Evolutionary conservation across 495 filamentous ascomycete genomes (phyloP).

Genomic region (Xylaria castorea): DNA sequence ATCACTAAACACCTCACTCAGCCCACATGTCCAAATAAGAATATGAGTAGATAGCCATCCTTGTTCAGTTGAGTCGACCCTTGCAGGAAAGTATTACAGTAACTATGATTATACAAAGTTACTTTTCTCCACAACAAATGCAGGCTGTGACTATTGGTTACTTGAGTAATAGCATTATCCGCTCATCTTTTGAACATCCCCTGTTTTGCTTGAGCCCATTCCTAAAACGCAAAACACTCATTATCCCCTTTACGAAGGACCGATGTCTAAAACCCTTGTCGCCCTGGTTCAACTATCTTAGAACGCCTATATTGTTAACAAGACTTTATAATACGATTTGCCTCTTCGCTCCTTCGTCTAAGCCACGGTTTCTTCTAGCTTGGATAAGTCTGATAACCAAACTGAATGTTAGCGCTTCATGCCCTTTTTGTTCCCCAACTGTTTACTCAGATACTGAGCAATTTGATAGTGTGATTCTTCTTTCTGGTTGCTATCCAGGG

Average conservation of each 20-base stretch:
- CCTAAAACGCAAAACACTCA: not conserved
- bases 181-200: not conserved
- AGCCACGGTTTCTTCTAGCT: not conserved
- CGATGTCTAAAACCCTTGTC: not conserved
- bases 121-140: not conserved
- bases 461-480: not conserved
- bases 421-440: not conserved
- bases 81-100: too few species aligned
- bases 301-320: not conserved
- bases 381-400: not conserved
- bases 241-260: conserved; percentile 5
- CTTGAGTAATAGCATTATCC: not conserved
- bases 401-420: not conserved
- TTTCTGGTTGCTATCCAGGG: not conserved
- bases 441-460: not conserved
- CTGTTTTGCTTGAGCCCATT: not conserved
- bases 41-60: not conserved
- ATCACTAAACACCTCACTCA: not conserved
- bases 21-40: too few species aligned
- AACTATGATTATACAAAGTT: not conserved
- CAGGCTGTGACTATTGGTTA: too few species aligned
- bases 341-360: not conserved
- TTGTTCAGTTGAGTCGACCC: not conserved
- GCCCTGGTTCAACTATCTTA: not conserved
- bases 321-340: not conserved